Conservation (phyloP, 1,284 basidiomycete genomes). For the Inonotus hispidus region DNA sequence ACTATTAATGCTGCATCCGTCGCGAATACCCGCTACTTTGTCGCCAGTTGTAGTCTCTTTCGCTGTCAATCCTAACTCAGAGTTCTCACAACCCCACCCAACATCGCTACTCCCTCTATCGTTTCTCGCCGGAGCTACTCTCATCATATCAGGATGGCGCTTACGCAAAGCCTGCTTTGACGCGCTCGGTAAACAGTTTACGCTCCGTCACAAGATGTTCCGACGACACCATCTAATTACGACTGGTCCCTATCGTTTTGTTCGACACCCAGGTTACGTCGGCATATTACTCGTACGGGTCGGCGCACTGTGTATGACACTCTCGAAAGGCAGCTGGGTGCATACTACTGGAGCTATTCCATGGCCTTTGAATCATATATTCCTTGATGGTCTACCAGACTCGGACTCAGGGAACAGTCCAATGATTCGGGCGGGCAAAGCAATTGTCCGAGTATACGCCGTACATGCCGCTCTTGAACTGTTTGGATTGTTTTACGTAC, state of each 20-base stretch:
- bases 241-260: conserved; percentile 8
- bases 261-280: conserved; percentile 17
- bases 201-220: conserved; percentile 12
- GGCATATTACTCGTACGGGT: conserved; percentile 6
- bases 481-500: not conserved
- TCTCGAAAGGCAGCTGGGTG: not conserved
- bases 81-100: not conserved
- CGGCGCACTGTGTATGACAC: conserved; percentile 1
- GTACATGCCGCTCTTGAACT: conserved; percentile 5
- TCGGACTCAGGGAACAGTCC: not conserved
- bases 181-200: conserved; percentile 10
- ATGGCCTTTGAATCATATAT: not conserved
- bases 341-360: not conserved
- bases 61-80: not conserved
- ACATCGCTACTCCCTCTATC: not conserved
- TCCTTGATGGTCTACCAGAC: not conserved
- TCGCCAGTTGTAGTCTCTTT: not conserved
- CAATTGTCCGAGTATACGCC: not conserved
- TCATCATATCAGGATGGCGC: conserved; percentile 1
- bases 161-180: not conserved
- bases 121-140: not conserved
- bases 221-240: conserved; percentile 2
- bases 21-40: not conserved
- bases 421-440: not conserved
- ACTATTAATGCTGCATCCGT: not conserved